Evolutionary conservation across 352 stramenopile species (phyloP).

Genomic region (Phytophthora crassamura): DNA sequence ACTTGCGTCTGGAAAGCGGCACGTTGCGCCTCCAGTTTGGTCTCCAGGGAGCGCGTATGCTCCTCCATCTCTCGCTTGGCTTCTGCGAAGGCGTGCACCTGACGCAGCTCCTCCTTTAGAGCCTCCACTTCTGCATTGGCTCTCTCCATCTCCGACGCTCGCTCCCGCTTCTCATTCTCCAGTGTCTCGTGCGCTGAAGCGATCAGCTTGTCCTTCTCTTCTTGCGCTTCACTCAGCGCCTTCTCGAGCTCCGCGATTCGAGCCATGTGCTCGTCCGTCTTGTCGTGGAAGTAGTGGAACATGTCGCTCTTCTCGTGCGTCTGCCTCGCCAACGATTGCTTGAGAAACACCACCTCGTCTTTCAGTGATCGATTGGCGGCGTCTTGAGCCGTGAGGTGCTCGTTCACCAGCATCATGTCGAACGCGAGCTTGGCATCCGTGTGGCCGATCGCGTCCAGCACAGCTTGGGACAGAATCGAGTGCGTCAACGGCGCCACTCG

Average conservation of each 20-base stretch:
- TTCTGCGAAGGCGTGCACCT: constrained; percentile 60
- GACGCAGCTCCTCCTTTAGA: constrained; percentile 47
- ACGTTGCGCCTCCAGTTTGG: constrained; percentile 39
- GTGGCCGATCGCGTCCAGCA: constrained; percentile 50
- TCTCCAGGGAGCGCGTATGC: constrained; percentile 43
- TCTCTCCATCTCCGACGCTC: constrained; percentile 14
- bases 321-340: constrained; percentile 46
- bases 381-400: constrained; percentile 50
- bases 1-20: constrained; percentile 40
- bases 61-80: constrained; percentile 61
- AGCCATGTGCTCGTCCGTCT: constrained; percentile 81
- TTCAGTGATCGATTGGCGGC: constrained; percentile 43
- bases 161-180: constrained; percentile 25
- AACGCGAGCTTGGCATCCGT: constrained; percentile 66
- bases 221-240: constrained; percentile 25
- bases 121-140: constrained; percentile 27
- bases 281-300: constrained; percentile 89
- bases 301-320: constrained; percentile 79
- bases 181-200: constrained; percentile 17
- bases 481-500: constrained; percentile 19
- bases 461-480: constrained; percentile 55
- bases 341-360: constrained; percentile 58
- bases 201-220: constrained; percentile 9
- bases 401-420: constrained; percentile 72
- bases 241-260: constrained; percentile 67